Conservation (phyloP, 352 stramenopile genomes). For the Pythium oligandrum region DNA sequence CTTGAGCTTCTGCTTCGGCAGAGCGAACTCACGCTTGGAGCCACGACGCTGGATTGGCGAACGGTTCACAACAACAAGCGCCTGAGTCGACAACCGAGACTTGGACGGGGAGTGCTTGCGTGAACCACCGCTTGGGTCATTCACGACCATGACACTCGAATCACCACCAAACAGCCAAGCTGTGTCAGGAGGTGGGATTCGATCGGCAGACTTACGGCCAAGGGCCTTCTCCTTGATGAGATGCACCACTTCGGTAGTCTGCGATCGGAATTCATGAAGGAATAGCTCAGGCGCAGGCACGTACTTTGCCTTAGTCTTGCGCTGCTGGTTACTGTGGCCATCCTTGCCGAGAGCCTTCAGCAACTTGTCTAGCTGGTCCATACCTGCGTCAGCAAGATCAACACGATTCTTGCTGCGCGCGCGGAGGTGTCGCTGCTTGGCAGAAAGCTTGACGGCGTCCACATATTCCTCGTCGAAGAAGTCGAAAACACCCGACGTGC, state of each 20-base stretch:
- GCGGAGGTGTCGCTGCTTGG: constrained; percentile 54
- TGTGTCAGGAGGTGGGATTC: constrained; percentile 58
- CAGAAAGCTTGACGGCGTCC: constrained; percentile 45
- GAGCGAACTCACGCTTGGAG: constrained; percentile 47
- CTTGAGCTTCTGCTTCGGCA: constrained; percentile 66
- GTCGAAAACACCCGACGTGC: constrained; percentile 32
- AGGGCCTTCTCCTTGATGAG: constrained; percentile 67
- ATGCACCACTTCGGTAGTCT: constrained; percentile 61
- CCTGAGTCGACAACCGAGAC: neutral
- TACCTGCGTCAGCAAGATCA: constrained; percentile 61
- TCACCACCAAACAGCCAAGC: constrained; percentile 49
- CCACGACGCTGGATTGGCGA: constrained; percentile 28
- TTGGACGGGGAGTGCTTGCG: neutral
- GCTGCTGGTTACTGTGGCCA: constrained; percentile 60
- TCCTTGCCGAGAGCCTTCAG: constrained; percentile 58
- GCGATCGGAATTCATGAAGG: constrained; percentile 62
- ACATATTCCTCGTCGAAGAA: constrained; percentile 69
- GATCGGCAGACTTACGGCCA: constrained; percentile 55
- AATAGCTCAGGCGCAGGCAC: constrained; percentile 64
- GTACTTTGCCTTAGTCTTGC: constrained; percentile 70
- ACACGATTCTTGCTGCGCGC: constrained; percentile 62
- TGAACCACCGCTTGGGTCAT: neutral
- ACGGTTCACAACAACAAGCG: constrained; percentile 55
- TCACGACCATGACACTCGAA: constrained; percentile 36
- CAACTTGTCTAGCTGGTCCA: constrained; percentile 69